Evolutionary conservation across 192 early-diverging fungal species (phyloP).

Genomic region (Gaertneriomyces semiglobifer): DNA sequence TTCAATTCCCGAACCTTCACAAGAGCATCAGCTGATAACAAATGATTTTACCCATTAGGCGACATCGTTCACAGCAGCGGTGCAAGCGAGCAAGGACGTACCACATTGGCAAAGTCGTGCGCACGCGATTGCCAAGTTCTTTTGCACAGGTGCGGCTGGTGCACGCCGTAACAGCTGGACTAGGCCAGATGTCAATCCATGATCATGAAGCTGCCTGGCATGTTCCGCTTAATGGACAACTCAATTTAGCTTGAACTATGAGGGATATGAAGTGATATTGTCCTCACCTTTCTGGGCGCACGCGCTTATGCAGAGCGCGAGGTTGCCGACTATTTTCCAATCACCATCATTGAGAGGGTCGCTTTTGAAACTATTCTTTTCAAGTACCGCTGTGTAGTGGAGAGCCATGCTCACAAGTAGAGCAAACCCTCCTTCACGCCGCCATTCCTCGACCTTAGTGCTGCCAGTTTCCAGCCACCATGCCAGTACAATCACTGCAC

Average conservation of each 20-base stretch:
- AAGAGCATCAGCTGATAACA: slow-evolving; percentile 18
- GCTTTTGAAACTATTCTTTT: background rate
- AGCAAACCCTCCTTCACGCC: slow-evolving; percentile 10
- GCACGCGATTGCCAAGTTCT: slow-evolving; percentile 31
- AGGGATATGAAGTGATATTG: background rate
- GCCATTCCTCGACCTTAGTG: slow-evolving; percentile 19
- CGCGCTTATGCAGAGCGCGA: slow-evolving; percentile 18
- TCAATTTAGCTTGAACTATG: background rate
- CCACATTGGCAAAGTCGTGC: slow-evolving; percentile 21
- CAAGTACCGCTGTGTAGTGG: background rate
- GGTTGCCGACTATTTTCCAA: slow-evolving; percentile 14
- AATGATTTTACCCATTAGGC: background rate
- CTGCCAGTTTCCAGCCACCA: slow-evolving; percentile 14
- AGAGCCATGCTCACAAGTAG: background rate
- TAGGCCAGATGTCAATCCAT: background rate
- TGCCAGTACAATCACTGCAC: slow-evolving; percentile 8
- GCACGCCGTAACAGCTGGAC: slow-evolving; percentile 12
- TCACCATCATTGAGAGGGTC: background rate
- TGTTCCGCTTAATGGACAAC: background rate
- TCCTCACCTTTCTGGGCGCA: slow-evolving; percentile 15
- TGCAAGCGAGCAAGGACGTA: background rate
- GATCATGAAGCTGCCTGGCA: slow-evolving; percentile 9
- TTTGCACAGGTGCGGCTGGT: slow-evolving; percentile 1
- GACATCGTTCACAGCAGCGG: background rate
- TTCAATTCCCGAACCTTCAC: slow-evolving; percentile 10